Percentiles rank a stretch among this genome's conserved stretches.
phyloP scores from a whole-genome alignment of 2,329 filamentous ascomycete species.

The Aspergillus alliaceus region DNA sequence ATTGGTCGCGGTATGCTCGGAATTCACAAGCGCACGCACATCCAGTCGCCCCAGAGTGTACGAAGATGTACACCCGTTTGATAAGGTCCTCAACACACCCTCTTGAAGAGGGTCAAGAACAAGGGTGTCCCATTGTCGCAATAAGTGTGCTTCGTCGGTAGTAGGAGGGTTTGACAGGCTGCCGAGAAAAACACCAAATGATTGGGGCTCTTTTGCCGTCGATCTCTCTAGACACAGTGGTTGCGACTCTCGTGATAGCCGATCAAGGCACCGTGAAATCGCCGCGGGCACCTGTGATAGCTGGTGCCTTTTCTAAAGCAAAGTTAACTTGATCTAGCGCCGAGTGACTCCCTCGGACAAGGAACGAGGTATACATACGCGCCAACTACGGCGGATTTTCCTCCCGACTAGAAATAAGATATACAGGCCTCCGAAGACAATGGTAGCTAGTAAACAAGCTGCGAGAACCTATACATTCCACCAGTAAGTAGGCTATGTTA shows the following conservation, averaged over 20 bases:
- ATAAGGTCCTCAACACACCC: constrained; percentile 24
- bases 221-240: not conserved
- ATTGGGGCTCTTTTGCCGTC: constrained; percentile 15
- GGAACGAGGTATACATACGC: constrained; percentile 2
- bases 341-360: not conserved
- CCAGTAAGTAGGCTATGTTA: not conserved
- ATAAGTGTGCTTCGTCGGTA: constrained; percentile 30
- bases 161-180: constrained; percentile 34
- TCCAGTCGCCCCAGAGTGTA: constrained; percentile 12
- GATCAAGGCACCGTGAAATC: constrained; percentile 11
- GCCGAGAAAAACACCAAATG: constrained; percentile 48
- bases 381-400: constrained; percentile 9
- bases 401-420: constrained; percentile 12
- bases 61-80: constrained; percentile 32
- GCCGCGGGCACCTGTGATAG: constrained; percentile 11
- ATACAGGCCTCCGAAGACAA: constrained; percentile 11
- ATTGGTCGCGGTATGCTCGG: not conserved
- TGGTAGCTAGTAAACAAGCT: constrained; percentile 12
- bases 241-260: constrained; percentile 8
- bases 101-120: constrained; percentile 44
- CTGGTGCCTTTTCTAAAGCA: constrained; percentile 10
- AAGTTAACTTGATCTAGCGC: not conserved
- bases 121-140: constrained; percentile 47
- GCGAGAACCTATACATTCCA: constrained; percentile 9
- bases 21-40: constrained; percentile 35